A percentile compares a stretch with the other conserved stretches of the same genome.
Conservation (phyloP, 2,329 filamentous ascomycete genomes). For the Curvularia sp. region DNA sequence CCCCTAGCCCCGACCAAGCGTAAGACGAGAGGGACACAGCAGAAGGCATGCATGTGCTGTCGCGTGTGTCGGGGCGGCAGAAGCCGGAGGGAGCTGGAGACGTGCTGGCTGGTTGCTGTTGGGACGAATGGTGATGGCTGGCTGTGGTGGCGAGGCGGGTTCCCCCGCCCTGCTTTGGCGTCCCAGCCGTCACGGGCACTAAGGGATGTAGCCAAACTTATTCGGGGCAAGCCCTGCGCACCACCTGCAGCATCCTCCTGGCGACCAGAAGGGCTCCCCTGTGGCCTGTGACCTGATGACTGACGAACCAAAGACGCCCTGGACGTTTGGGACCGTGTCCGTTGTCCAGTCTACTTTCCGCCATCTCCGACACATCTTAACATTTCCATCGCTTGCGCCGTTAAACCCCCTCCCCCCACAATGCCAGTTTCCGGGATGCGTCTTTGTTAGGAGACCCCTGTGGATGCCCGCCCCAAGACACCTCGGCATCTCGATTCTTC, state of each 20-base stretch:
- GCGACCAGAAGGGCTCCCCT: constrained; percentile 28
- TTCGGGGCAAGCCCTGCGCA: constrained; percentile 22
- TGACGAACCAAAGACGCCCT: constrained; percentile 25
- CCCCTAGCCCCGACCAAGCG: neutral
- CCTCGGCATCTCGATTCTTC: constrained; percentile 10
- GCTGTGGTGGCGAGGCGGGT: constrained; percentile 19
- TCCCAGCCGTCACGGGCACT: constrained; percentile 32
- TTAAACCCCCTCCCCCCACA: constrained; percentile 22
- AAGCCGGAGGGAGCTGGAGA: neutral
- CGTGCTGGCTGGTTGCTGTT: neutral
- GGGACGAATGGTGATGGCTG: neutral
- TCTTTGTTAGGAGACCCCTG: constrained; percentile 31
- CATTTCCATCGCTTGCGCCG: constrained; percentile 20
- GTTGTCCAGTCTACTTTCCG: constrained; percentile 19
- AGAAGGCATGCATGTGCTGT: neutral
- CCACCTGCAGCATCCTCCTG: constrained; percentile 28
- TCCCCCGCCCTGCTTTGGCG: constrained; percentile 27
- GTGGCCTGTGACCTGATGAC: constrained; percentile 32
- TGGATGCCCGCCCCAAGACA: constrained; percentile 11
- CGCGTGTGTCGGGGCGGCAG: neutral
- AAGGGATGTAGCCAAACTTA: constrained; percentile 18
- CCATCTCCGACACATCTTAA: constrained; percentile 21
- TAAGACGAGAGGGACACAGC: neutral
- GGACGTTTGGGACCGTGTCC: constrained; percentile 19
- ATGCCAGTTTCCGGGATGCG: constrained; percentile 29